Evolutionary conservation across 805 yeast genomes (phyloP).

Genomic region (Starmerella powellii): DNA sequence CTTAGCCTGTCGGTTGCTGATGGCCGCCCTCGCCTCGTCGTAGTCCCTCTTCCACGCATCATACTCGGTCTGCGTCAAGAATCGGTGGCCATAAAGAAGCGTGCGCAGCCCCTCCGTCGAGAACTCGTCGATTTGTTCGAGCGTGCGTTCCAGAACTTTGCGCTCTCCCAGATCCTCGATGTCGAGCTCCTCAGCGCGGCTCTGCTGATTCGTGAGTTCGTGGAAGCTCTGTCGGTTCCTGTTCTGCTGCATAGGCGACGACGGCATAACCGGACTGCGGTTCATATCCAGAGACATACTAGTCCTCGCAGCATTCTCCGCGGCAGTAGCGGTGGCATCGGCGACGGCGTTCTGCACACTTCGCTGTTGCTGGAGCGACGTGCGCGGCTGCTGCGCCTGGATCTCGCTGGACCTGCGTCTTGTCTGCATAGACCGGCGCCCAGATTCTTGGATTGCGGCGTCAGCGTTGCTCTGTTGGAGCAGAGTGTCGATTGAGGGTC

Average conservation of each 20-base stretch:
- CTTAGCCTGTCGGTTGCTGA: constrained; percentile 50
- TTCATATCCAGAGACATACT: constrained; percentile 6
- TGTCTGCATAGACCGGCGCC: constrained; percentile 19
- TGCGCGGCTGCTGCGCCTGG: background rate
- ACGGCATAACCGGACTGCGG: background rate
- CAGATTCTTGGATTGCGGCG: constrained; percentile 19
- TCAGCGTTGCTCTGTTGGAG: constrained; percentile 19
- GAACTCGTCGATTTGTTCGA: constrained; percentile 85
- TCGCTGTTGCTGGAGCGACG: background rate
- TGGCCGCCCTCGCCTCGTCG: constrained; percentile 62
- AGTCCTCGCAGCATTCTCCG: constrained; percentile 4
- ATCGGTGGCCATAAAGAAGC: constrained; percentile 64
- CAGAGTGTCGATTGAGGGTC: constrained; percentile 17
- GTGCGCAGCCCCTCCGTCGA: constrained; percentile 93
- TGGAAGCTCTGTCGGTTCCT: background rate
- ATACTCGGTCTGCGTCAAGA: constrained; percentile 51
- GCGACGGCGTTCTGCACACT: constrained; percentile 9
- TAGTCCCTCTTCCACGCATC: constrained; percentile 55
- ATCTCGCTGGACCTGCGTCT: background rate
- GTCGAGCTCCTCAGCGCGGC: constrained; percentile 1
- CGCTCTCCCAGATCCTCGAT: constrained; percentile 49
- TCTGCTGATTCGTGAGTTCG: background rate
- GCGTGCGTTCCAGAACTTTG: constrained; percentile 65
- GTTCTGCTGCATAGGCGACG: background rate
- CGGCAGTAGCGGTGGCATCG: constrained; percentile 7